Base-by-base conservation (phyloP, 1,284 basidiomycete species). In the Phellinidium pouzarii region DNA sequence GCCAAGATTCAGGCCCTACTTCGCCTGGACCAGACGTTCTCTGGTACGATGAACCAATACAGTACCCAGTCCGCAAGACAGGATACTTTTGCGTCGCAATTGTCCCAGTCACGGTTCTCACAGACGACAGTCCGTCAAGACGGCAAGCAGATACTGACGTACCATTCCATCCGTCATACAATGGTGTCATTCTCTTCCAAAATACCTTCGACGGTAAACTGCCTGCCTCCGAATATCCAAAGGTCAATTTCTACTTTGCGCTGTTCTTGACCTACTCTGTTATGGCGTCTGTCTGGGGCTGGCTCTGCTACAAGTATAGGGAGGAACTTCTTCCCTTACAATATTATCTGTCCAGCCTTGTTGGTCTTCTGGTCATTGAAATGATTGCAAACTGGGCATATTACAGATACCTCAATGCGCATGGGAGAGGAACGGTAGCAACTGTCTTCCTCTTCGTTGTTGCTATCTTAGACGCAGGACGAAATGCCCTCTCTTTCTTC, bases 211-310 rank as follows among this genome's bases (percentile, higher is more conserved):
- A 87, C 36, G 95, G 95, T 34, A 81, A 91, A 66, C 76, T 99
- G 17, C 82, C 95, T 3, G 94, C 94, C 3, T 80, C 89, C 2
- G 95, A 99, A 66, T 96, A 97, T 66, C 95, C 95, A n/a, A 99
- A 99, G 80, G 89, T 98, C 63, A 86, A 82, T 58, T 92, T 95
- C 66, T 65, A 53, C 29, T 41, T 53, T 31, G 31, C 44, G 12
- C 37, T 53, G 45, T 31, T 42, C 8, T 88, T 72, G 11, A 9
- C 14, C 6, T 40, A 50, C n/a, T 36, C 34, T 17, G 46, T 29
- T 17, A 36, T 53, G 44, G 51, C 44, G 9, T 26, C 19, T 7
- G 78, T 70, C 0, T 99, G 95, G 95, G 87, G 78, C 8, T 87
- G 82, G 73, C 71, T 94, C 29, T 97, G 92, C 65, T 88, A 85